These are phyloP conservation scores for Pontederia crassipes DNA, from an alignment of 176 grass and related monocot genomes.

Conservation along the genomic window DNA sequence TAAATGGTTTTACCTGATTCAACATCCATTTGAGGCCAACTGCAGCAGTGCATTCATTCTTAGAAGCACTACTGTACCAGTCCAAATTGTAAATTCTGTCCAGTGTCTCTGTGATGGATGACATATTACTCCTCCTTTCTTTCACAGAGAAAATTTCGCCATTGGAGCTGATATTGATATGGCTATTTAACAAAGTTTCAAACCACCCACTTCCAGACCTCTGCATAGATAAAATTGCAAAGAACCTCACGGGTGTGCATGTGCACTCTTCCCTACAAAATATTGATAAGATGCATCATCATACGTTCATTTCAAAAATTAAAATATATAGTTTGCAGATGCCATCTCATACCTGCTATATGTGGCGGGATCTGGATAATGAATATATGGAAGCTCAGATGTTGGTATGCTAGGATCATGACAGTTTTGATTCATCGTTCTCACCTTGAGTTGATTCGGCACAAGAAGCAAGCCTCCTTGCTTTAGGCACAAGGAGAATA, in stretches of 20 bases:
- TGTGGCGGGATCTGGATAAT: conserved; percentile 60
- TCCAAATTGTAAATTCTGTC: conserved; percentile 86
- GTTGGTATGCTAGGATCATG: conserved; percentile 33
- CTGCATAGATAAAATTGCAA: conserved; percentile 73
- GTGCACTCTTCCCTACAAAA: conserved; percentile 26
- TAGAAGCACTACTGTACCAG: conserved; percentile 82
- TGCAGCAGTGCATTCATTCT: conserved; percentile 85
- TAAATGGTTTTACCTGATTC: conserved; percentile 58
- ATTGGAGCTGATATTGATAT: conserved; percentile 82
- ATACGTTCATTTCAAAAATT: neutral
- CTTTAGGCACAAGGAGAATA: conserved; percentile 61
- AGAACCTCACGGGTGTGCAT: conserved; percentile 63
- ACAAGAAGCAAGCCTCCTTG: conserved; percentile 61
- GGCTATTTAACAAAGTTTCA: conserved; percentile 88
- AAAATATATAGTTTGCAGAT: neutral
- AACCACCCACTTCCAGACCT: conserved; percentile 97
- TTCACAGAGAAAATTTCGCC: conserved; percentile 81
- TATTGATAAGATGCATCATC: neutral
- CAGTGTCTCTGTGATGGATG: conserved; percentile 59
- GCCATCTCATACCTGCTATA: conserved; percentile 55
- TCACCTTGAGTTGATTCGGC: conserved; percentile 42
- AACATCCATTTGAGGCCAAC: conserved; percentile 97
- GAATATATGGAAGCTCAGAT: conserved; percentile 50
- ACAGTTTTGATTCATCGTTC: conserved; percentile 36
- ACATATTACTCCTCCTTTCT: conserved; percentile 73